Percentiles rank a stretch among this genome's conserved stretches.
Evolutionary conservation across 352 stramenopile genomes (phyloP).

Genomic region (Phytophthora lateralis): DNA sequence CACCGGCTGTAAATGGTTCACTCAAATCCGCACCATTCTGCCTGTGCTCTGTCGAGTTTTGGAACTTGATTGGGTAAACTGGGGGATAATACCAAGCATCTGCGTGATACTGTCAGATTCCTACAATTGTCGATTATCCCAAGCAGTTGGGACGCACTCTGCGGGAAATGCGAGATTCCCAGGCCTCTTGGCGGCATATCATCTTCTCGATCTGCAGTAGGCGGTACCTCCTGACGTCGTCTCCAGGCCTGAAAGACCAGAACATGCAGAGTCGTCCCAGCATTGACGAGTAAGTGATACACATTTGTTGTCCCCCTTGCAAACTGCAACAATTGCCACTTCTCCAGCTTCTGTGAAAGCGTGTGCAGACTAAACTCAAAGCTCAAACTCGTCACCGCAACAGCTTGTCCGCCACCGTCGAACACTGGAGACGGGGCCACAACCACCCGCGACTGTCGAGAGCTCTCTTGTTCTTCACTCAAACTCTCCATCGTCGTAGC

Average conservation of each 20-base stretch:
- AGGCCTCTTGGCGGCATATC: conserved; percentile 4
- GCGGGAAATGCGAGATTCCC: conserved; percentile 31
- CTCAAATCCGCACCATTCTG: not conserved
- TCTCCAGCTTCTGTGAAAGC: conserved; percentile 35
- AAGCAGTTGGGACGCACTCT: conserved; percentile 24
- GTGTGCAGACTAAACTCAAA: conserved; percentile 45
- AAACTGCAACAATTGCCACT: conserved; percentile 59
- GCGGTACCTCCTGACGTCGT: not conserved
- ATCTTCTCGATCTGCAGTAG: not conserved
- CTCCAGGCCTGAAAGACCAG: conserved; percentile 36
- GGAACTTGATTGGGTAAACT: conserved; percentile 47
- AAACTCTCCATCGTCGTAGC: conserved; percentile 38
- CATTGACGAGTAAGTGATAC: conserved; percentile 62
- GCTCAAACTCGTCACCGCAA: conserved; percentile 32
- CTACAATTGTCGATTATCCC: not conserved
- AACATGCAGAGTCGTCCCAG: conserved; percentile 43
- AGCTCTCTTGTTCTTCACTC: conserved; percentile 28
- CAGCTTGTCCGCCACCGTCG: conserved; percentile 9
- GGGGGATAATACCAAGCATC: conserved; percentile 48
- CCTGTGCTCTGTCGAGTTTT: conserved; percentile 9
- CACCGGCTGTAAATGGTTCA: not conserved
- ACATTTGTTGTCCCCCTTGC: conserved; percentile 4
- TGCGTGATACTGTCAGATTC: conserved; percentile 13
- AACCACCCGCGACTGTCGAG: conserved; percentile 41
- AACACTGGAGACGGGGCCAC: conserved; percentile 48